These are phyloP conservation scores for Crucihimalaya himalaica DNA, from an alignment of 345 rosid species.

Conservation along the genomic window DNA sequence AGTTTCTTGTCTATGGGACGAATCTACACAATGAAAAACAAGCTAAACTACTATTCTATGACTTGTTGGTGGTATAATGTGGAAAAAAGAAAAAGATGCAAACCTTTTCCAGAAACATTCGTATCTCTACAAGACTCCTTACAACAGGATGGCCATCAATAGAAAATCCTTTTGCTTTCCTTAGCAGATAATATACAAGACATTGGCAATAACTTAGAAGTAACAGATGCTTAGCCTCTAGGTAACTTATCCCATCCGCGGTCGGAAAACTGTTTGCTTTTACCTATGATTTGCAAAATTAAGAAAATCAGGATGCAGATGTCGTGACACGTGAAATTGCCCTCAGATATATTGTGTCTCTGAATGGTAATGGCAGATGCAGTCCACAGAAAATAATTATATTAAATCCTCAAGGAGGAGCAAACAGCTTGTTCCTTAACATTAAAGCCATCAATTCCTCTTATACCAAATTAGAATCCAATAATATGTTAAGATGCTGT, in stretches of 20 bases:
- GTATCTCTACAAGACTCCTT: conserved; percentile 80
- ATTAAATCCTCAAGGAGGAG: neutral
- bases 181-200: conserved; percentile 73
- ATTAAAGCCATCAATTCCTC: neutral
- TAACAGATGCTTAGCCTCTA: conserved; percentile 81
- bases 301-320: conserved; percentile 6
- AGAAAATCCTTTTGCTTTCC: conserved; percentile 79
- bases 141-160: conserved; percentile 80
- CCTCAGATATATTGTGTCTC: neutral
- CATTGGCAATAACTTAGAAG: conserved; percentile 86
- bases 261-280: conserved; percentile 70
- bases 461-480: neutral
- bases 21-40: conserved; percentile 49
- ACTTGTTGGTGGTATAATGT: neutral
- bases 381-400: neutral
- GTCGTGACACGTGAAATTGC: neutral
- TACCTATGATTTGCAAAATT: conserved; percentile 49
- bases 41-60: neutral
- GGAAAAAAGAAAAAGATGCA: conserved; percentile 10
- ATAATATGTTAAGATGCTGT: neutral
- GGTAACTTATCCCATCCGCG: conserved; percentile 84
- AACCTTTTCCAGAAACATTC: conserved; percentile 90
- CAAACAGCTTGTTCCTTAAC: neutral
- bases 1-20: conserved; percentile 89
- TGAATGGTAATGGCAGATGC: neutral